Base-by-base conservation (phyloP, 768 basidiomycete genomes). In the Leccinum variicolor region DNA sequence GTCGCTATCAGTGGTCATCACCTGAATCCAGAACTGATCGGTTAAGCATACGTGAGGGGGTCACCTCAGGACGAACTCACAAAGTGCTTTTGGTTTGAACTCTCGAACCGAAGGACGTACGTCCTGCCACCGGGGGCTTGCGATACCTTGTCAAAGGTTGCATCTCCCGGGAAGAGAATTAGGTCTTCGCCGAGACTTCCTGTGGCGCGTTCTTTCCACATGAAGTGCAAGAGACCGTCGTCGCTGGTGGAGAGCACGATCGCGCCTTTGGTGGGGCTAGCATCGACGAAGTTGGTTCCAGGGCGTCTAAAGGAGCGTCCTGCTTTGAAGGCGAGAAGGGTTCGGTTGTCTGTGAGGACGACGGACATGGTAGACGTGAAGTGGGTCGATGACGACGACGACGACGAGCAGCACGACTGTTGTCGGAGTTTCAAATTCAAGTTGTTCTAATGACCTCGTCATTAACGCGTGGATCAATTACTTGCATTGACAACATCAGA, bases 51-150 rank as follows among this genome's bases (percentile, higher is more conserved):
- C 5, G 41, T 43, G 41, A 19, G 41, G 41, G 9, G 15, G 13
- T 41, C 28, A 25, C 14, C 7, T 3, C 4, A 23, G 39, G 4
- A 1, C n/a, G n/a, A 25, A 78, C 85, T 73, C 67, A 95, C 94
- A 71, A 97, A 96, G 71, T 94, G 90, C 60, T 85, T 84, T 68
- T 92, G 90, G 69, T 92, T 83, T 14, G 93, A 95, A 21, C 90
- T 93, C 0, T 89, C 86, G 76, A 97, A 96, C 74, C 90, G 92
- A 70, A 96, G 86, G 60, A 95, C 90, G 64, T 90, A 92, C 5
- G 88, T 85, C 59, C 92, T 78, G 6, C 89, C 91, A 31, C 77
- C 77, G 0, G 75, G 67, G 10, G 87, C 81, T 66, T 92, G 84
- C 2, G 81, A 59, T 10, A 95, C 88, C 71, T 86, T 88, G 63